A percentile compares a stretch with the other conserved stretches of the same genome.
phyloP scores from a whole-genome alignment of 2,329 filamentous ascomycete genomes.

The Mycogone perniciosa region DNA sequence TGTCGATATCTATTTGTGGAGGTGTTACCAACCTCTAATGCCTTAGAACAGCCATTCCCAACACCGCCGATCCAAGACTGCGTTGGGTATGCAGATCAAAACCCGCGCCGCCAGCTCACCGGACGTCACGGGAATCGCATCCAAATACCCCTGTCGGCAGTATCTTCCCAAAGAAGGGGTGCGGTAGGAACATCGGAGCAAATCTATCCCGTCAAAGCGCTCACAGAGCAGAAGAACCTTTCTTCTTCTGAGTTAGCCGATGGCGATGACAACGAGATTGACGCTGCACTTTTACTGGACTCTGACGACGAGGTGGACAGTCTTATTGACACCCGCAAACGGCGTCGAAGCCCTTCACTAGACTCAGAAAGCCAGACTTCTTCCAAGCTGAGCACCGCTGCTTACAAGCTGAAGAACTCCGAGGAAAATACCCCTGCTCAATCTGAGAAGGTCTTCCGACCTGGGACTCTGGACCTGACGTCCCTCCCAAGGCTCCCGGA shows the following conservation, averaged over 20 bases:
- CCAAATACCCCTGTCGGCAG: conserved; percentile 23
- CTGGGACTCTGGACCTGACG: conserved; percentile 57
- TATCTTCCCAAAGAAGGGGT: conserved; percentile 9
- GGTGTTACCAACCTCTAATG: conserved; percentile 13
- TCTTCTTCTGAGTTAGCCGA: conserved; percentile 1
- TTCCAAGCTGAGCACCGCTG: conserved; percentile 14
- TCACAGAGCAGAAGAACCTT: neutral
- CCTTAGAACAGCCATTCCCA: conserved; percentile 12
- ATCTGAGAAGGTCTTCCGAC: conserved; percentile 48
- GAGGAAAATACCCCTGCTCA: neutral
- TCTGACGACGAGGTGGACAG: conserved; percentile 17
- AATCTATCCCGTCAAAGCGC: neutral
- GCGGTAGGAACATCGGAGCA: neutral
- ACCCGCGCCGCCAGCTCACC: conserved; percentile 14
- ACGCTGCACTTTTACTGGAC: conserved; percentile 19
- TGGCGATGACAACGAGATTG: conserved; percentile 10
- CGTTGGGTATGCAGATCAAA: conserved; percentile 23
- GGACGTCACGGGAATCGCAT: conserved; percentile 5
- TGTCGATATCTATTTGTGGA: conserved; percentile 71
- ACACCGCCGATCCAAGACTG: conserved; percentile 1
- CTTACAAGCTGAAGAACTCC: neutral
- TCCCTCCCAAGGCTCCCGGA: conserved; percentile 55
- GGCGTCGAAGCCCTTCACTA: conserved; percentile 5
- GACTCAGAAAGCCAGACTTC: neutral
- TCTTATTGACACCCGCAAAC: neutral